phyloP scores from a whole-genome alignment of 2,329 filamentous ascomycete genomes.

The Alternaria hordeiaustralica region DNA sequence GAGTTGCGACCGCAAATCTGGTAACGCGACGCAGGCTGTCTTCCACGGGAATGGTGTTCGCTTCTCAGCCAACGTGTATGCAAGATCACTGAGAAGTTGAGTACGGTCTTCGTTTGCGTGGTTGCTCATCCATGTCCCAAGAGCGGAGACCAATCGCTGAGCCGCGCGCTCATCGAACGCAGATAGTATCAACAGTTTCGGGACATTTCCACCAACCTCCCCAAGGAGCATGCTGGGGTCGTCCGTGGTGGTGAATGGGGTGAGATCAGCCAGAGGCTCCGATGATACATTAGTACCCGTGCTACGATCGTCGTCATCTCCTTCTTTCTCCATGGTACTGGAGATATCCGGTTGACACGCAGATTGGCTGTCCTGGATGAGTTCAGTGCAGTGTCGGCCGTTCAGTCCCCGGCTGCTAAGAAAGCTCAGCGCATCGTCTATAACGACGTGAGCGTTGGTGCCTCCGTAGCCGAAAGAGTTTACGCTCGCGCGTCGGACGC shows the following conservation, averaged over 20 bases:
- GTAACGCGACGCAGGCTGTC: background rate
- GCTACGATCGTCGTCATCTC: background rate
- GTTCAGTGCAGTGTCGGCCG: conserved; percentile 3
- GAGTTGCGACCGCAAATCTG: background rate
- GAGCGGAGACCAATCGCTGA: background rate
- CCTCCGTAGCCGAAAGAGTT: conserved; percentile 40
- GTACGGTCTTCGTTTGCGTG: background rate
- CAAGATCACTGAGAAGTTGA: conserved; percentile 7
- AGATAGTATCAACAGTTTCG: conserved; percentile 6
- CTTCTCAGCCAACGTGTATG: conserved; percentile 14
- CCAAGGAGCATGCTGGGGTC: background rate
- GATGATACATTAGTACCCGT: background rate
- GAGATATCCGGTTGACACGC: background rate
- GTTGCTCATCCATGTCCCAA: conserved; percentile 4
- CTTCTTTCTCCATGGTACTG: background rate
- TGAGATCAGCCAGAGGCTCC: background rate
- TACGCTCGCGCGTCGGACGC: conserved; percentile 23
- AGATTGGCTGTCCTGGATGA: background rate
- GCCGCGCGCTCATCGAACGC: conserved; percentile 16
- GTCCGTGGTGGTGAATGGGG: background rate
- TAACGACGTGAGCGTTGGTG: conserved; percentile 26
- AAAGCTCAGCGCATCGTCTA: conserved; percentile 23
- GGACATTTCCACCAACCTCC: background rate
- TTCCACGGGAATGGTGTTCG: conserved; percentile 19
- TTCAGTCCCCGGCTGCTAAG: background rate